Evolutionary conservation across 176 grass and related monocot species (phyloP).

Genomic region (Triticum dicoccoides): DNA sequence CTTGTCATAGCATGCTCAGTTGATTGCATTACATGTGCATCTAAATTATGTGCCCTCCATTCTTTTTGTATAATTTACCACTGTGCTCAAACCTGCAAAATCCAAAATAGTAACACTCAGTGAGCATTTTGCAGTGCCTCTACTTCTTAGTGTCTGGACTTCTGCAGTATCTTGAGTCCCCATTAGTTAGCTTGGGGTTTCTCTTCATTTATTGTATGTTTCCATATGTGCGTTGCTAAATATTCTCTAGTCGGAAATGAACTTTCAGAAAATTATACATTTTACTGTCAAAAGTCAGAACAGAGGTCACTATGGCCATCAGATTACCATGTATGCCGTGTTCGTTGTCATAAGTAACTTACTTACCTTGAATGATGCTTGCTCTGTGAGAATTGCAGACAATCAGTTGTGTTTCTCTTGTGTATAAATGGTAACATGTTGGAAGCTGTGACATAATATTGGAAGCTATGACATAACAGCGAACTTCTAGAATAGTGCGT

Average conservation of each 20-base stretch:
- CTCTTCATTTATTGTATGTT: background rate
- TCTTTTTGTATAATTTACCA: constrained; percentile 32
- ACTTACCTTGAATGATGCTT: background rate
- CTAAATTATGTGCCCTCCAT: constrained; percentile 30
- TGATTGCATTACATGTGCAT: constrained; percentile 15
- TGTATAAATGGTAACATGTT: background rate
- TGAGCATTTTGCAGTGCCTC: background rate
- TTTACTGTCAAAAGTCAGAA: constrained; percentile 8
- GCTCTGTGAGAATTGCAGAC: background rate
- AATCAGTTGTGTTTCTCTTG: background rate
- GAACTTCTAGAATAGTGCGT: background rate
- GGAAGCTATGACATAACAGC: background rate
- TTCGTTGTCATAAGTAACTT: background rate
- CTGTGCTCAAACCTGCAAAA: background rate
- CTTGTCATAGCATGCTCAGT: constrained; percentile 33
- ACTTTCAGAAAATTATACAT: background rate
- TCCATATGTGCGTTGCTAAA: constrained; percentile 7
- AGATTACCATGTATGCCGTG: background rate
- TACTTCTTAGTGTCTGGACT: background rate
- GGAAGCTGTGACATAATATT: background rate
- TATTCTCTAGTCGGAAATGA: background rate
- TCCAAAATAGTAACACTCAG: background rate
- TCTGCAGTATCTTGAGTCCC: background rate
- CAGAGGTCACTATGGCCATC: background rate
- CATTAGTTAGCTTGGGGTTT: background rate